Base-by-base conservation (phyloP, 1,139 yeast genomes). In the Lodderomyces orthopsilosis region DNA sequence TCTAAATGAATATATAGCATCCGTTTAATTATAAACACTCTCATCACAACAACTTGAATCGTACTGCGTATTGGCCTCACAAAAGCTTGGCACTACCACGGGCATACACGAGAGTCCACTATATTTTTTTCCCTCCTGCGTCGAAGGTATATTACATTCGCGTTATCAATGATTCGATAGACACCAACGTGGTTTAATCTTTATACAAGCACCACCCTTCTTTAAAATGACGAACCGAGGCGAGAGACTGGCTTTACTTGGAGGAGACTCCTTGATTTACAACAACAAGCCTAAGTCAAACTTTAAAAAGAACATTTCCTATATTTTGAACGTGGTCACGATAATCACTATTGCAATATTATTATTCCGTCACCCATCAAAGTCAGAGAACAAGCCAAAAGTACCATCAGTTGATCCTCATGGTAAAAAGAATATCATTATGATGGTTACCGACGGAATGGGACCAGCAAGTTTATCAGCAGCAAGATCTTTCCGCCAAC, bases 361-460 rank as follows among this genome's bases (percentile, higher is more conserved):
- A 36, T 47, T 38, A 32, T 41, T 51, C 33, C 40, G 38, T 48
- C 24, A 38, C 42, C 14, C 12, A 2, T 19, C 40, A 8, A 37
- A 19, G 8, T 8, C 19, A 19, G 19, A 32, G n/a, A n/a, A n/a
- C 6, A 19, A 21, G 7, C 28, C 33, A 18, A 26, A 28, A 9
- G 32, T 15, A 10, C 42, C 49, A 43, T 19, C 30, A 21, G 40
- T 53, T 5, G 45, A 53, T 37, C 50, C 48, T 4, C 30, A 45
- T 13, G 41, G 45, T 49, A 65, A 59, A 48, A 79, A 77, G 55
- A 88, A 88, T 54, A 75, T 88, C 43, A 84, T 89, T 40, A 85
- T 89, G 68, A 81, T 88, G 79, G 94, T 89, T 17, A 83, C 95
- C 2, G 96, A 89, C 61, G 96, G 96, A 21, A 87, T 88, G 85